phyloP scores from a whole-genome alignment of 2,329 filamentous ascomycete genomes.

The Ascochyta clinopodiicola region DNA sequence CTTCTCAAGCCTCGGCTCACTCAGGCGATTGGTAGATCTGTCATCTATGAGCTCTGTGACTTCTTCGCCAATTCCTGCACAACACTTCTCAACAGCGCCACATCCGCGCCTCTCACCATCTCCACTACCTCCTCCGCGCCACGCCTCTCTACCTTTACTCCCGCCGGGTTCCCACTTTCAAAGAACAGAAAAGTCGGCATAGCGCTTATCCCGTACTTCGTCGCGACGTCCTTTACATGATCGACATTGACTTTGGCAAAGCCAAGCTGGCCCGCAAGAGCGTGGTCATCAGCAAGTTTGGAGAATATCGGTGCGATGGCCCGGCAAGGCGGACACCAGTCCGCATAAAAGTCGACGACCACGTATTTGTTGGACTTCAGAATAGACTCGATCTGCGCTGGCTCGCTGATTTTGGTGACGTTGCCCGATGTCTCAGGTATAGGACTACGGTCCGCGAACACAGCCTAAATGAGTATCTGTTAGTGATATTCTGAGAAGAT shows the following conservation, averaged over 20 bases:
- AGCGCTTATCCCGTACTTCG: constrained; percentile 55
- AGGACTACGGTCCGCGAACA: constrained; percentile 11
- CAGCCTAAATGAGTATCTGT: not conserved
- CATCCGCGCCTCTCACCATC: constrained; percentile 12
- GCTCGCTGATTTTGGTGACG: not conserved
- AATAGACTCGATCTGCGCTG: not conserved
- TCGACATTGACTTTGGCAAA: constrained; percentile 64
- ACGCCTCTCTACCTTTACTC: constrained; percentile 22
- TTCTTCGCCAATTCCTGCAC: constrained; percentile 15
- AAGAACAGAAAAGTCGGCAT: constrained; percentile 36
- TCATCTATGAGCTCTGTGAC: not conserved
- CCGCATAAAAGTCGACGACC: constrained; percentile 27
- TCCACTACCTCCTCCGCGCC: not conserved
- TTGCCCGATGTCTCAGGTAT: constrained; percentile 13
- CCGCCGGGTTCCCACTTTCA: constrained; percentile 18
- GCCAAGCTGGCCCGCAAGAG: constrained; percentile 51
- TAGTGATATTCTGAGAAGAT: no score
- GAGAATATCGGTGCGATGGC: constrained; percentile 58
- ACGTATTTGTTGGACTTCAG: constrained; percentile 4
- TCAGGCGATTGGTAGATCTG: no score
- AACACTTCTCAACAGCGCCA: constrained; percentile 16
- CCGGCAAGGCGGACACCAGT: constrained; percentile 63
- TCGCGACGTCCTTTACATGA: constrained; percentile 54
- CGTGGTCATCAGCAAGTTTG: constrained; percentile 56
- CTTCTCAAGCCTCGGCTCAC: no score